phyloP scores from a whole-genome alignment of 371 early-diverging fungal genomes.

The Funneliformis caledonium region DNA sequence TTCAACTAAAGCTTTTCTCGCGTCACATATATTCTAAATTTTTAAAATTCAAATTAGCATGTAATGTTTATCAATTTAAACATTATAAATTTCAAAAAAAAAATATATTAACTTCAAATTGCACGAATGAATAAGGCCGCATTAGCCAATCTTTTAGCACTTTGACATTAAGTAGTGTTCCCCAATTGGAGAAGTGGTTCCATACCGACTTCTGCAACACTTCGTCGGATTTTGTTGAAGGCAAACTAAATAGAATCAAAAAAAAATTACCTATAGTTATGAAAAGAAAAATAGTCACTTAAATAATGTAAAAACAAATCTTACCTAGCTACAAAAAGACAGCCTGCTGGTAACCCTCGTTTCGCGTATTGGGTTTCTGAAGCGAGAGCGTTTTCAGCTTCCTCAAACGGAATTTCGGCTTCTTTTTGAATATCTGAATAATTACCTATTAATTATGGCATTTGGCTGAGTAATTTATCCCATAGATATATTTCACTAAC shows the following conservation, averaged over 20 bases:
- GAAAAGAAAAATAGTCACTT: not conserved
- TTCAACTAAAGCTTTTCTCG: conserved; percentile 66
- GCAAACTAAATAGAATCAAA: conserved; percentile 52
- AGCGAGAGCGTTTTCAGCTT: not conserved
- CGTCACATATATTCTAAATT: conserved; percentile 56
- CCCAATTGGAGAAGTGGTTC: conserved; percentile 72
- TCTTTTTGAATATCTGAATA: not conserved
- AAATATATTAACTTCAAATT: conserved; percentile 67
- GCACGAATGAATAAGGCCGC: conserved; percentile 89
- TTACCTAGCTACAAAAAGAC: conserved; percentile 63
- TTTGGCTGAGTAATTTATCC: not conserved
- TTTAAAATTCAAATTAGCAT: not conserved
- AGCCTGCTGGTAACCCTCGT: conserved; percentile 51
- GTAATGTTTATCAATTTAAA: not conserved
- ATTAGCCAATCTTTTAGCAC: conserved; percentile 78
- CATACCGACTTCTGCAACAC: conserved; percentile 66
- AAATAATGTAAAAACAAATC: not conserved
- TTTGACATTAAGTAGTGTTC: conserved; percentile 71
- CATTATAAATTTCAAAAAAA: not conserved
- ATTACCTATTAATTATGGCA: not conserved
- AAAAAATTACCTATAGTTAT: not conserved
- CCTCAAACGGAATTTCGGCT: not conserved
- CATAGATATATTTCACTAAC: not conserved
- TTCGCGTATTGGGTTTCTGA: not conserved
- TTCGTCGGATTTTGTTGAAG: conserved; percentile 62